Base-by-base conservation (phyloP, 371 early-diverging fungal genomes). In the Coemansia sp. region DNA sequence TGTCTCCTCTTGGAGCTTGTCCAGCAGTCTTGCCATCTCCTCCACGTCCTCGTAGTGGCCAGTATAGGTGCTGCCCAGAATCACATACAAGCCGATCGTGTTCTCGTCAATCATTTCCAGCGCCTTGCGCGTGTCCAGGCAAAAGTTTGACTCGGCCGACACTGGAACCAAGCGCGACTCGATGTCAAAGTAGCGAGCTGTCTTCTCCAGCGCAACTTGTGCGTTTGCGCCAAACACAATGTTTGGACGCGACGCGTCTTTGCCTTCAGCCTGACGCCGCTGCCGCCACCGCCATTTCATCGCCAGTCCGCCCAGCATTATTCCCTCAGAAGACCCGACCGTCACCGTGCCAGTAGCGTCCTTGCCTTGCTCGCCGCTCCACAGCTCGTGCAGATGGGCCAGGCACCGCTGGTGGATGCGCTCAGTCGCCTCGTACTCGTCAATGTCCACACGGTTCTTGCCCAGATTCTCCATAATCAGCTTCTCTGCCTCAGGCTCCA, bases 41-140 rank as follows among this genome's bases (percentile, higher is more conserved):
- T 83, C 74, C 18, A 88, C 90, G 70, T 88, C 84, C 71, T 92
- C 92, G 68, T 85, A 91, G 66, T 91, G 90, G 59, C 91, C 91
- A 5, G 91, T 92, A 72, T 89, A 92, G 16, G 91, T 90, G 53
- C 86, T 86, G 8, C 92, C 92, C 29, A 92, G 79, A 56, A 85
- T 89, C 48, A 83, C 82, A 68, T 78, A 83, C 51, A 89, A 80
- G 74, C 90, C 92, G 48, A 91, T 88, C 8, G 92, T 91, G 77
- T 91, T 91, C 59, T 90, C 90, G 71, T 91, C 89, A 21, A 85
- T 80, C 48, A 82, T 72, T 14, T 83, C 81, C 13, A 81, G 72
- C 50, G 88, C 89, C 66, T 86, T 81, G 37, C 84, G 63, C 56
- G 84, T 77, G 64, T 86, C 83, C 72, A 89, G 81, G 47, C 81